Conservation (phyloP, 2,329 filamentous ascomycete genomes). For the Pseudocercospora macadamiae region DNA sequence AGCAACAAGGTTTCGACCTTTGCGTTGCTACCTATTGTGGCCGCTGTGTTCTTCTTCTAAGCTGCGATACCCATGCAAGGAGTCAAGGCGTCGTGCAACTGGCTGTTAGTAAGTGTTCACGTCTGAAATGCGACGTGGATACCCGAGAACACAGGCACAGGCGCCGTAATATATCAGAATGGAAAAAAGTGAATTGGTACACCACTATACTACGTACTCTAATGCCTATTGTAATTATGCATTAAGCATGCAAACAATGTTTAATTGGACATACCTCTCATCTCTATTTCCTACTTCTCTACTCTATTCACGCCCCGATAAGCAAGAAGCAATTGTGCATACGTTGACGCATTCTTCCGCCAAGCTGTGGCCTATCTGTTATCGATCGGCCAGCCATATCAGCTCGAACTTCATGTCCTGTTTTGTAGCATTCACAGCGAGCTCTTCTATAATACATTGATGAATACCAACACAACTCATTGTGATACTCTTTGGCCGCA, state of each 20-base stretch:
- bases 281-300: neutral
- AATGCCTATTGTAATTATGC: neutral
- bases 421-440: neutral
- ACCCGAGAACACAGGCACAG: no score
- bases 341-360: neutral
- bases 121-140: no score
- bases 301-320: no score
- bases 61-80: neutral
- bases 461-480: neutral
- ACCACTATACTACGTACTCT: neutral
- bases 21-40: conserved; percentile 10
- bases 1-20: conserved; percentile 13
- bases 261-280: neutral
- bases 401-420: conserved; percentile 1
- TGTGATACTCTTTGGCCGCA: neutral
- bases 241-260: neutral
- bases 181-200: neutral
- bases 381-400: neutral
- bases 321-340: no score
- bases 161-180: neutral
- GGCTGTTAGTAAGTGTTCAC: neutral
- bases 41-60: conserved; percentile 15
- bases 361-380: neutral
- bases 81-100: neutral
- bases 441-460: neutral